phyloP scores from a whole-genome alignment of 1,139 yeast genomes.

The Saccharomyces pastorianus region DNA sequence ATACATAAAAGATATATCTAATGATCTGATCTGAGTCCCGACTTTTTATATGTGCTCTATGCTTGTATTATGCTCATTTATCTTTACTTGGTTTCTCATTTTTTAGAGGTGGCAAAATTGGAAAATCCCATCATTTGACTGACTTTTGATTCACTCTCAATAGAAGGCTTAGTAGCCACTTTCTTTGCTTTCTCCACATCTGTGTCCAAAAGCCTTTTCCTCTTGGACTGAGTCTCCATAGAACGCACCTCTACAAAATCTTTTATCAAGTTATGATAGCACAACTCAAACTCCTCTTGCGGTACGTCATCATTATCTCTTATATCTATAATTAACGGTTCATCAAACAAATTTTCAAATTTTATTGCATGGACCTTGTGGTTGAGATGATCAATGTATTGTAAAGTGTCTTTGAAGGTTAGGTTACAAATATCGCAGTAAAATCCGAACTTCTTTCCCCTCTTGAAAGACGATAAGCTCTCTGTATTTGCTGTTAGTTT shows the following conservation, averaged over 20 bases:
- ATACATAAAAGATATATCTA: constrained; percentile 4
- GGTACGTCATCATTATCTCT: constrained; percentile 33
- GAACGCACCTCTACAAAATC: constrained; percentile 18
- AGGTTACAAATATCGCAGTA: constrained; percentile 72
- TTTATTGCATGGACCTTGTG: constrained; percentile 49
- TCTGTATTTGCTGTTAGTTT: constrained; percentile 36
- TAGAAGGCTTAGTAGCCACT: neutral
- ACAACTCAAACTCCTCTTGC: constrained; percentile 31
- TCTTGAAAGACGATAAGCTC: constrained; percentile 34
- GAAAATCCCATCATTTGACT: constrained; percentile 51
- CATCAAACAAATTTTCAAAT: constrained; percentile 32
- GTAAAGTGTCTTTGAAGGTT: constrained; percentile 73
- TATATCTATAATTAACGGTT: constrained; percentile 24
- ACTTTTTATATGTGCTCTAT: neutral
- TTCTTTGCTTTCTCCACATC: constrained; percentile 17
- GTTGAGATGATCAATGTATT: constrained; percentile 76
- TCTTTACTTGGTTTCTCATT: constrained; percentile 8
- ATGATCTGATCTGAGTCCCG: neutral
- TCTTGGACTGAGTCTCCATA: neutral
- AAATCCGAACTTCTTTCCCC: constrained; percentile 69
- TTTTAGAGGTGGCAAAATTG: constrained; percentile 38
- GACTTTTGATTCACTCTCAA: neutral
- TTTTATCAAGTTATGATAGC: constrained; percentile 21
- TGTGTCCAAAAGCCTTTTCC: constrained; percentile 26
- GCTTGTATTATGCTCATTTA: constrained; percentile 2